Percentiles rank a stretch among this genome's conserved stretches.
phyloP scores from a whole-genome alignment of 2,329 filamentous ascomycete genomes.

The Hypocrella siamensis region DNA sequence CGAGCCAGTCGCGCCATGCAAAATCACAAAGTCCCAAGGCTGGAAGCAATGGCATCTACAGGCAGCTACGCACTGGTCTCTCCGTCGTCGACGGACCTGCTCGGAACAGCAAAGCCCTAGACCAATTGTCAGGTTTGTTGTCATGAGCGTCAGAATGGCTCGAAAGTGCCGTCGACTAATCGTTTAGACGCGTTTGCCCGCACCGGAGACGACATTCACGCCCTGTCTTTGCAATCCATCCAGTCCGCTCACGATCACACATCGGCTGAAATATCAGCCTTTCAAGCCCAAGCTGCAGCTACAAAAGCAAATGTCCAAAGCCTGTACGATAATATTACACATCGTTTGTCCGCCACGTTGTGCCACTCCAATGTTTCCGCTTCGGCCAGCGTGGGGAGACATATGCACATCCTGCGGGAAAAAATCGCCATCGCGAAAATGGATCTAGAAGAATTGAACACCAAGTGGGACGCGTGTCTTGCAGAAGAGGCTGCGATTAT shows the following conservation, averaged over 20 bases:
- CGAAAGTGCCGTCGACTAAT: background rate
- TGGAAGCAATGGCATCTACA: conserved; percentile 7
- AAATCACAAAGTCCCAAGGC: background rate
- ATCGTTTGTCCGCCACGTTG: conserved; percentile 16
- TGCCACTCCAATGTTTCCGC: conserved; percentile 11
- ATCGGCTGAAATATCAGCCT: conserved; percentile 7
- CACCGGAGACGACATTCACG: conserved; percentile 3
- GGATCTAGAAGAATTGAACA: conserved; percentile 8
- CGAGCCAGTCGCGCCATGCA: background rate
- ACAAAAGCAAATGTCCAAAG: conserved; percentile 6
- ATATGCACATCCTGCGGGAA: conserved; percentile 9
- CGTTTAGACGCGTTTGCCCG: conserved; percentile 2
- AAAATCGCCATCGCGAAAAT: conserved; percentile 9
- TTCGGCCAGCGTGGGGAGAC: conserved; percentile 10
- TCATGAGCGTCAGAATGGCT: too few relatives aligned
- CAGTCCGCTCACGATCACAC: conserved; percentile 9
- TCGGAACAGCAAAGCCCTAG: background rate
- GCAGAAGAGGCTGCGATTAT: conserved; percentile 7
- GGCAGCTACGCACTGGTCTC: conserved; percentile 11
- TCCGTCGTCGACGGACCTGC: background rate
- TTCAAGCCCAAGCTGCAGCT: conserved; percentile 7
- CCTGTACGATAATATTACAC: conserved; percentile 16
- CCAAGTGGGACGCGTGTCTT: conserved; percentile 13
- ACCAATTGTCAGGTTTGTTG: background rate
- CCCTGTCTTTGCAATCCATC: conserved; percentile 6